These are phyloP conservation scores for Trichoderma afroharzianum DNA, from an alignment of 2,329 filamentous ascomycete species.

Conservation along the genomic window DNA sequence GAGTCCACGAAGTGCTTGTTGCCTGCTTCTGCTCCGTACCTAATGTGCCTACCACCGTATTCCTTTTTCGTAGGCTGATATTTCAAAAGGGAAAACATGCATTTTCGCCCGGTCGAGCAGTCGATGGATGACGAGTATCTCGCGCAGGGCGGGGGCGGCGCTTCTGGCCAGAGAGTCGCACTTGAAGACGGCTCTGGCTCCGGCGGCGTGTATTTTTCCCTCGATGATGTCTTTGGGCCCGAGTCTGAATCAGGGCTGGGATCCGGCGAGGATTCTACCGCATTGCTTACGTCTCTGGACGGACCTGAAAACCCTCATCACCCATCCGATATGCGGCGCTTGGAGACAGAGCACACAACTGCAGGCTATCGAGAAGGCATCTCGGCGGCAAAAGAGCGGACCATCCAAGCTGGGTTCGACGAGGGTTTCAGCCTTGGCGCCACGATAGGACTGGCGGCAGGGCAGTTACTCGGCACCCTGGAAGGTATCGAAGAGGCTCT, in stretches of 20 bases:
- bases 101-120: conserved; percentile 33
- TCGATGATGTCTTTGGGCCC: conserved; percentile 39
- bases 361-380: conserved; percentile 91
- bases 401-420: conserved; percentile 86
- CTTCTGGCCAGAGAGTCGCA: not conserved
- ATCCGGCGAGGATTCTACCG: not conserved
- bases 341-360: conserved; percentile 74
- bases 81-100: conserved; percentile 25
- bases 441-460: conserved; percentile 69
- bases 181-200: not conserved
- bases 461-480: conserved; percentile 71
- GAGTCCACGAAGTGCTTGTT: not conserved
- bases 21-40: not conserved
- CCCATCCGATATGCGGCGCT: conserved; percentile 64
- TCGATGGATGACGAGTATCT: conserved; percentile 29
- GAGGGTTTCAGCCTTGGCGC: conserved; percentile 85
- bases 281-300: not conserved
- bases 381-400: conserved; percentile 66
- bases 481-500: conserved; percentile 63
- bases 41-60: not conserved
- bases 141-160: conserved; percentile 21
- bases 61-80: conserved; percentile 2
- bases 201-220: conserved; percentile 25
- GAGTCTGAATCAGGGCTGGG: conserved; percentile 21
- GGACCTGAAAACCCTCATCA: conserved; percentile 29